Base-by-base conservation (phyloP, 202 grass and related monocot species). In the Panicum virgatum region DNA sequence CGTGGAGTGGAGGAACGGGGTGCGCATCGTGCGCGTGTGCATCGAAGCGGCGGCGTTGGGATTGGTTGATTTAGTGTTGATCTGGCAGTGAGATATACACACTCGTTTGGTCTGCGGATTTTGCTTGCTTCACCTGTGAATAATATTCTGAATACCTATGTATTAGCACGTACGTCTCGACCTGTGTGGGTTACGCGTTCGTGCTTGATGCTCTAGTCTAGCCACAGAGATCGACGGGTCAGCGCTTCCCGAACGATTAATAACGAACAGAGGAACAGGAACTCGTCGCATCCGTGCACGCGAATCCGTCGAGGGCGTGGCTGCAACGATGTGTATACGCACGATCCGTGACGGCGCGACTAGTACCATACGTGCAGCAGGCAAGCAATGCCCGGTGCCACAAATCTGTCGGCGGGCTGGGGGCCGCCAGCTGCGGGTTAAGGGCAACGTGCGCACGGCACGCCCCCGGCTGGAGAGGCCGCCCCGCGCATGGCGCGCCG, bases 121-220 rank as follows among this genome's bases (percentile, higher is more conserved):
- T 69, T 68, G 66, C 2, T 23, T 39, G 30, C 32, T 64, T 63
- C 61, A 63, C 15, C 32, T 69, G 66, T 69, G 42, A 69, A 69
- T 69, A 69, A 47, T 16, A 69, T 22, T 9, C 43, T n/a, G 48
- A 2, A 0, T 12, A 12, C 3, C 9, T 44, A 6, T 69, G 66
- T 8, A 15, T 43, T 43, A 15, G 5, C 25, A 14, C 5, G 1
- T 3, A n/a, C 18, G 5, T 12, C 22, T 70, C 25, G 23, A 30
- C 19, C 36, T 39, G 14, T 39, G 14, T 32, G 58, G 12, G 27
- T 30, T 16, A 62, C 12, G 12, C 10, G 12, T 14, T 38, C n/a
- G 38, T 23, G 39, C 39, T 44, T 69, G 12, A 7, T 43, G n/a
- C n/a, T 67, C 20, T 19, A 18, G 7, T 10, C 40, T 25, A 25